Percentiles rank a stretch among this genome's conserved stretches.
phyloP scores from a whole-genome alignment of 2,329 filamentous ascomycete genomes.

The Cordyceps cicadae region DNA sequence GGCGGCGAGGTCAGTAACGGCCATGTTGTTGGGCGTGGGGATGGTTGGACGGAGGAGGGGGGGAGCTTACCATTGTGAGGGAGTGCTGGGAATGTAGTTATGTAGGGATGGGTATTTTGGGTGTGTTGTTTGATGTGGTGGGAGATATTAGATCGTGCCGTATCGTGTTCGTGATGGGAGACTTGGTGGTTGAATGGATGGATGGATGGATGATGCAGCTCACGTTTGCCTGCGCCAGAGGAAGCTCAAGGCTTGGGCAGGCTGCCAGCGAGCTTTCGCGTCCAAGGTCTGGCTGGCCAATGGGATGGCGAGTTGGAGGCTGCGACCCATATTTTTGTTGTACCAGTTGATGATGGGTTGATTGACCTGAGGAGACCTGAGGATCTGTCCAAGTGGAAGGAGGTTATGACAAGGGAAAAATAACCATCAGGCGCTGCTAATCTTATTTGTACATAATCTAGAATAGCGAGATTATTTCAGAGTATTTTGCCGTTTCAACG shows the following conservation, averaged over 20 bases:
- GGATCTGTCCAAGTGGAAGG: too few relatives aligned
- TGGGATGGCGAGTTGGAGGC: neutral
- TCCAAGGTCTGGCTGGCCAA: neutral
- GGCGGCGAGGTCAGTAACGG: neutral
- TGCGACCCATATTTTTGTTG: neutral
- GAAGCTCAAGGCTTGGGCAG: neutral
- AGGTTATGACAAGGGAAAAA: too few relatives aligned
- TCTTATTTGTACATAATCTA: too few relatives aligned
- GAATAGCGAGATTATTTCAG: too few relatives aligned
- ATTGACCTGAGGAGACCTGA: too few relatives aligned
- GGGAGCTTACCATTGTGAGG: conserved; percentile 5
- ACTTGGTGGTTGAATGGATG: neutral
- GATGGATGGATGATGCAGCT: conserved; percentile 14
- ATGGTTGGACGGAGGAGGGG: neutral
- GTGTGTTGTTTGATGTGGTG: neutral
- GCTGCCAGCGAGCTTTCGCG: conserved; percentile 12
- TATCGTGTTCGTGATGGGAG: neutral
- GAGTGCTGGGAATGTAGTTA: neutral
- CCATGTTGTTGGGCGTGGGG: neutral
- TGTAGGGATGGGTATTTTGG: neutral
- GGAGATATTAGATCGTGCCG: neutral
- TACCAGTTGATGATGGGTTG: too few relatives aligned
- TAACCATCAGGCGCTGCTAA: too few relatives aligned
- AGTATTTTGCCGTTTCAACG: too few relatives aligned
- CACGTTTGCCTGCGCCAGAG: conserved; percentile 10